Percentiles rank a stretch among this genome's conserved stretches.
Conservation (phyloP, 768 basidiomycete species). For the Collybia mongolica region DNA sequence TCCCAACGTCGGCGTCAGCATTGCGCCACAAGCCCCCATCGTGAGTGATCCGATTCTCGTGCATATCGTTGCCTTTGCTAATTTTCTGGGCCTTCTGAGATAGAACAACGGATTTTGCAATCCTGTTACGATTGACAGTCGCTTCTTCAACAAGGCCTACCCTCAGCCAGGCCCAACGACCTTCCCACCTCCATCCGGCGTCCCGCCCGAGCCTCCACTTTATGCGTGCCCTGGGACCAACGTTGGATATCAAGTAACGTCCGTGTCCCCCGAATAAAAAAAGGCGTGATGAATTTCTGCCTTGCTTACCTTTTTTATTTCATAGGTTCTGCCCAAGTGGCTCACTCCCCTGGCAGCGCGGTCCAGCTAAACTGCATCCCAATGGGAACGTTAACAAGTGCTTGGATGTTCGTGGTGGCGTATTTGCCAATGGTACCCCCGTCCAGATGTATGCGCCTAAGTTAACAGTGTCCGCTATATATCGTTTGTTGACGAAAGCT, state of each 20-base stretch:
- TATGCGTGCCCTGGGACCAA: slow-evolving; percentile 17
- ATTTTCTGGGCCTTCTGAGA: background rate
- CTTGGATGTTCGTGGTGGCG: slow-evolving; percentile 24
- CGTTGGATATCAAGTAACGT: slow-evolving; percentile 23
- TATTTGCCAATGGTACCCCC: slow-evolving; percentile 22
- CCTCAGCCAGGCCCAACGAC: slow-evolving; percentile 14
- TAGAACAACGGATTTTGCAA: slow-evolving; percentile 19
- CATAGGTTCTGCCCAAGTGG: slow-evolving; percentile 21
- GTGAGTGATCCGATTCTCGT: slow-evolving; percentile 11
- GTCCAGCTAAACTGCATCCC: slow-evolving; percentile 20
- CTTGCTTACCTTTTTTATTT: slow-evolving; percentile 1
- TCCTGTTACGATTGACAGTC: slow-evolving; percentile 17
- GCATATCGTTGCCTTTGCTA: background rate
- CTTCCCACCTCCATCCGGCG: slow-evolving; percentile 18
- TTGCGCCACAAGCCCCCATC: slow-evolving; percentile 18
- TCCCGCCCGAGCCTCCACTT: slow-evolving; percentile 16
- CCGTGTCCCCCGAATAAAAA: background rate
- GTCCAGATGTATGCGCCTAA: slow-evolving; percentile 24
- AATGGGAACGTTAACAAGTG: slow-evolving; percentile 24
- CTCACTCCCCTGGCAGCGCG: slow-evolving; percentile 11
- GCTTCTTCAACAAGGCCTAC: slow-evolving; percentile 17
- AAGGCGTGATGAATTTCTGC: background rate
- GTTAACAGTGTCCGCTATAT: background rate
- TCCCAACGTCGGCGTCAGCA: slow-evolving; percentile 32
- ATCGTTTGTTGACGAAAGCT: background rate